Conservation (phyloP, 1,139 yeast species). For the Scheffersomyces quercinus region DNA sequence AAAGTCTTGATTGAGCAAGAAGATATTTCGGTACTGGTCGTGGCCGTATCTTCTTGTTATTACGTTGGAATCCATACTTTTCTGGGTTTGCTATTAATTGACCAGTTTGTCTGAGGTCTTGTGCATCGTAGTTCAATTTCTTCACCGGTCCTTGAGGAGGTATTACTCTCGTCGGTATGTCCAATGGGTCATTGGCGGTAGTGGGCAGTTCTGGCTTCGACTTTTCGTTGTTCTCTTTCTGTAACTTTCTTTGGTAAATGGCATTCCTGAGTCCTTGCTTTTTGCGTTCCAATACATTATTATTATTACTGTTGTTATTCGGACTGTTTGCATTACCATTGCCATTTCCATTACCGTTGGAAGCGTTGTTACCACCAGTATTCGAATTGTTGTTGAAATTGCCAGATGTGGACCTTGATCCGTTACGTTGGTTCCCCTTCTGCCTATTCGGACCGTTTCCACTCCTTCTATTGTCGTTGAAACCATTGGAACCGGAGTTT, state of each 20-base stretch:
- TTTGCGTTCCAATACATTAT: not conserved
- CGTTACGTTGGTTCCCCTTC: slow-evolving; percentile 3
- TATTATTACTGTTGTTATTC: not conserved
- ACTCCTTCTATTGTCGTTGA: slow-evolving; percentile 20
- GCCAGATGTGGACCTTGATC: not conserved
- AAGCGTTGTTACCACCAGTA: not conserved
- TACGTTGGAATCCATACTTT: slow-evolving; percentile 27
- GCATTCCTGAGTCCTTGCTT: not conserved
- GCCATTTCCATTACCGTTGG: slow-evolving; percentile 4
- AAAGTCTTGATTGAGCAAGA: slow-evolving; percentile 36
- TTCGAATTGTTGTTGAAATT: not conserved
- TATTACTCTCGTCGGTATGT: slow-evolving; percentile 19
- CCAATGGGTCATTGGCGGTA: slow-evolving; percentile 16
- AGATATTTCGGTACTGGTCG: slow-evolving; percentile 41
- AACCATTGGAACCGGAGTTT: slow-evolving; percentile 7
- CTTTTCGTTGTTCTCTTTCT: not conserved
- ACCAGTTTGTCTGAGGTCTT: slow-evolving; percentile 30
- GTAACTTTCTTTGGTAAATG: not conserved
- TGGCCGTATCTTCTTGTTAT: slow-evolving; percentile 10
- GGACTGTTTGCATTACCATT: not conserved
- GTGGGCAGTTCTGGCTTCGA: slow-evolving; percentile 5
- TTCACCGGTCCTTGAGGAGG: slow-evolving; percentile 24
- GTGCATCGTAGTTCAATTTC: slow-evolving; percentile 20
- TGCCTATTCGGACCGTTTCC: slow-evolving; percentile 12
- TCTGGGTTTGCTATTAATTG: slow-evolving; percentile 28